A percentile compares a stretch with the other conserved stretches of the same genome.
Conservation (phyloP, 306 rosid species). For the Rosa lucieae region DNA sequence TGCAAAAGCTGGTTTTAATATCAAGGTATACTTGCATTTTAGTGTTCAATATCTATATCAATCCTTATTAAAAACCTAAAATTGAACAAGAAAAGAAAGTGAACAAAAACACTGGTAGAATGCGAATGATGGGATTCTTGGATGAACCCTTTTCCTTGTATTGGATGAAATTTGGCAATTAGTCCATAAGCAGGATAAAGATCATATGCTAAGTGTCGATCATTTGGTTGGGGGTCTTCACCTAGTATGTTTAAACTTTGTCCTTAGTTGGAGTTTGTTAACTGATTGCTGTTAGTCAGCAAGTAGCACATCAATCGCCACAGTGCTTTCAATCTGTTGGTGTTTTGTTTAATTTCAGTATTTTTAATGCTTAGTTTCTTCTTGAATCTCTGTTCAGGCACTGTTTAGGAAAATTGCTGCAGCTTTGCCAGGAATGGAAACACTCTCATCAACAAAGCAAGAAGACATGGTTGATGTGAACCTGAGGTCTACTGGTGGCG, state of each 20-base stretch:
- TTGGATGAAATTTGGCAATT: background rate
- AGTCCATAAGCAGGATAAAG: background rate
- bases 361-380: background rate
- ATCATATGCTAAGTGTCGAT: background rate
- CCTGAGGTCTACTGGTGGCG: constrained; percentile 54
- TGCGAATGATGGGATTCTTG: background rate
- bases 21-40: constrained; percentile 47
- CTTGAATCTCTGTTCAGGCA: constrained; percentile 38
- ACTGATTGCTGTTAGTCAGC: background rate
- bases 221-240: background rate
- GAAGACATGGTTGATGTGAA: constrained; percentile 95
- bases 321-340: background rate
- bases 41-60: background rate
- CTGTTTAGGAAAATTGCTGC: constrained; percentile 88
- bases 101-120: background rate
- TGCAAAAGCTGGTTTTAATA: constrained; percentile 93
- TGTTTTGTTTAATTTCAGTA: too few relatives aligned
- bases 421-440: constrained; percentile 92
- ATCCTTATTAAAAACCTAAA: background rate
- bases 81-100: background rate
- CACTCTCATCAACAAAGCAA: constrained; percentile 79
- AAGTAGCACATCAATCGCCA: background rate
- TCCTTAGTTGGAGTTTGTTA: background rate
- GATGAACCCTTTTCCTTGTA: background rate
- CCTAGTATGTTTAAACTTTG: background rate